Evolutionary conservation across 208 protist genomes (phyloP).

Genomic region (Blechomonas ayalai): DNA sequence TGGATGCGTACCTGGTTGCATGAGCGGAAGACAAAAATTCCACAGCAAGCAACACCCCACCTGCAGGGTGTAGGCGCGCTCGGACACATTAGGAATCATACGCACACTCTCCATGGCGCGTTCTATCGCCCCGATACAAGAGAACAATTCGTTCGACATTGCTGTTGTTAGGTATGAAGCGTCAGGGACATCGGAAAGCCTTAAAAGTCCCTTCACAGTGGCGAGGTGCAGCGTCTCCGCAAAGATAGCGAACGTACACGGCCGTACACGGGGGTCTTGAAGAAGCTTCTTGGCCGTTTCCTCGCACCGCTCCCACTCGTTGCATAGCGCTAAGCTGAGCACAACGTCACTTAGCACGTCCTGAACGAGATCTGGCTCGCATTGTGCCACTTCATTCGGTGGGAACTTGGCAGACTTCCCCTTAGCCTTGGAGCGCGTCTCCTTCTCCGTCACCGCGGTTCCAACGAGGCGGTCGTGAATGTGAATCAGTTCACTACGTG

Average conservation of each 20-base stretch:
- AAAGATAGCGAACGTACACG: slow-evolving; percentile 27
- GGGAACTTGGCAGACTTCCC: too few species aligned
- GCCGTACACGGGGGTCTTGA: slow-evolving; percentile 9
- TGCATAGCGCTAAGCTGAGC: slow-evolving; percentile 50
- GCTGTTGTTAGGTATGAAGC: slow-evolving; percentile 33
- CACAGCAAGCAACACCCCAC: slow-evolving; percentile 64
- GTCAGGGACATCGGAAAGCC: slow-evolving; percentile 20
- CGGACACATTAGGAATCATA: slow-evolving; percentile 55
- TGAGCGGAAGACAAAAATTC: slow-evolving; percentile 48
- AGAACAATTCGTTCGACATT: slow-evolving; percentile 20
- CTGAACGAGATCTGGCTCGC: slow-evolving; percentile 31
- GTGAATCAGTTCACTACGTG: slow-evolving; percentile 19
- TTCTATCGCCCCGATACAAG: slow-evolving; percentile 33
- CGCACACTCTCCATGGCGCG: slow-evolving; percentile 46
- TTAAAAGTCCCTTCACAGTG: slow-evolving; percentile 13
- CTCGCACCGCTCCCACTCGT: slow-evolving; percentile 18
- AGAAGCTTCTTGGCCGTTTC: slow-evolving; percentile 6
- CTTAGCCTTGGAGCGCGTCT: too few species aligned
- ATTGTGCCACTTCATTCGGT: slow-evolving; percentile 10
- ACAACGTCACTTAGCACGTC: slow-evolving; percentile 72
- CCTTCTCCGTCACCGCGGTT: slow-evolving; percentile 3
- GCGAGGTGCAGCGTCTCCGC: slow-evolving; percentile 19
- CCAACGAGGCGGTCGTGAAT: slow-evolving; percentile 16
- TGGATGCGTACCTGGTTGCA: slow-evolving; percentile 31
- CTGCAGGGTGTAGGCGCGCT: slow-evolving; percentile 50